Evolutionary conservation across 2,329 filamentous ascomycete genomes (phyloP), one percentile per base, ranked within the genome.

Genomic region (Fusarium udum): DNA sequence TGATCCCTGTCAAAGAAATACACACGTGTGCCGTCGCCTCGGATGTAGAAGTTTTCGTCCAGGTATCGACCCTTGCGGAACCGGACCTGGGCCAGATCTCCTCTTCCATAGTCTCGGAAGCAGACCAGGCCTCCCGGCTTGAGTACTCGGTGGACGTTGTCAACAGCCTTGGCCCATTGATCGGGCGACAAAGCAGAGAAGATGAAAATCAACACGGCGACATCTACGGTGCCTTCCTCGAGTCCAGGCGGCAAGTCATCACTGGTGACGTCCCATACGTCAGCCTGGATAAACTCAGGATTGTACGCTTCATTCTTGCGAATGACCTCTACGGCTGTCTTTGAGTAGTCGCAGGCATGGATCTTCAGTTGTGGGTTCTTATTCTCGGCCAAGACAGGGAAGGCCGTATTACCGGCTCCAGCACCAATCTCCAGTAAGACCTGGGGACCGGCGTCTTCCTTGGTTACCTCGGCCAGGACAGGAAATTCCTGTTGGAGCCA

Each of bases 401-500:
- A 99, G 10, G 96, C 95, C 58, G 95, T 98, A 82, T 99, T 99
- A 72, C 96, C 96, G 32, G 96, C 96, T 37, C 96, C 96, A 3
- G 96, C 96, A 62, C 96, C 96, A 71, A 98, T 94, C 82, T 99
- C 96, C 45, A 99, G 86, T 53, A 99, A 83, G 14, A 91, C 89
- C 65, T 91, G 87, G 31, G 88, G 87, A 7, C 93, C 94, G 6
- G 92, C 91, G 65, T 91, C 91, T 71, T 90, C 88, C 64, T 87
- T 85, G 18, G 93, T 95, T 57, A 97, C 88, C 65, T 93, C 88
- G 31, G 88, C 89, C n/a, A 99, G 85, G 8, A 98, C 85, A 0
- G 96, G 96, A 74, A 99, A 99, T 82, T 99, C 96, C 82, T 98
- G 95, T 73, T 93, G 92, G 37, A 99, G 85, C 96, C 96, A 99